A percentile compares a stretch with the other conserved stretches of the same genome.
phyloP scores from a whole-genome alignment of 306 rosid genomes.

The Hippophae rhamnoides region DNA sequence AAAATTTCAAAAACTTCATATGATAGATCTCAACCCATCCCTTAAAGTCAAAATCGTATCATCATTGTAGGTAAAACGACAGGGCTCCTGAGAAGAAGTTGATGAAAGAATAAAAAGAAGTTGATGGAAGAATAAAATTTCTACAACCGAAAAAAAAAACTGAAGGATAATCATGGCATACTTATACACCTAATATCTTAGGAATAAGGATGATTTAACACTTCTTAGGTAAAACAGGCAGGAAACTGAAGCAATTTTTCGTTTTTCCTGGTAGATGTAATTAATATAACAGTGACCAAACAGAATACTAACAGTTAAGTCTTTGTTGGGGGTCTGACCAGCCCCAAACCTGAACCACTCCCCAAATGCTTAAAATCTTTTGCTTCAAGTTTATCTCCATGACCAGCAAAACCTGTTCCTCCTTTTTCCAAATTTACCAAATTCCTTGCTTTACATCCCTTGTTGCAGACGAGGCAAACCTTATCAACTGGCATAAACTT shows the following conservation, averaged over 20 bases:
- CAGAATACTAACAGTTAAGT: slow-evolving; percentile 27
- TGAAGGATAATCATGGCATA: too few relatives aligned
- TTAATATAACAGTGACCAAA: background rate
- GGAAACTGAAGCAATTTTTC: background rate
- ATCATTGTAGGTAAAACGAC: too few relatives aligned
- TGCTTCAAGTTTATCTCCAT: slow-evolving; percentile 84
- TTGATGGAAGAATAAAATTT: too few relatives aligned
- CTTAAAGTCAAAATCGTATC: too few relatives aligned
- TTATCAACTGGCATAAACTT: slow-evolving; percentile 81
- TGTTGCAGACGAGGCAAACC: slow-evolving; percentile 85
- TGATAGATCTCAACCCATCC: too few relatives aligned
- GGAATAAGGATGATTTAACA: too few relatives aligned
- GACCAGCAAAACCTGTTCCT: slow-evolving; percentile 87
- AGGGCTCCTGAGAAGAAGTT: too few relatives aligned
- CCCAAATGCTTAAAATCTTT: slow-evolving; percentile 94
- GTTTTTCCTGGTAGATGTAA: background rate
- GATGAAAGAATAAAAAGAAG: too few relatives aligned
- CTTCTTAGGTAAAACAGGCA: background rate
- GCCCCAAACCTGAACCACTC: slow-evolving; percentile 87
- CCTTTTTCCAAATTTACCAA: slow-evolving; percentile 75
- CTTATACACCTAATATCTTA: too few relatives aligned
- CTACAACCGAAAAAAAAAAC: too few relatives aligned
- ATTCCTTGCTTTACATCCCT: slow-evolving; percentile 71
- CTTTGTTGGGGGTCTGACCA: slow-evolving; percentile 84
- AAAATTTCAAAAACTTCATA: too few relatives aligned